phyloP scores from a whole-genome alignment of 2,329 filamentous ascomycete species.

The Lachnum nothofagi region DNA sequence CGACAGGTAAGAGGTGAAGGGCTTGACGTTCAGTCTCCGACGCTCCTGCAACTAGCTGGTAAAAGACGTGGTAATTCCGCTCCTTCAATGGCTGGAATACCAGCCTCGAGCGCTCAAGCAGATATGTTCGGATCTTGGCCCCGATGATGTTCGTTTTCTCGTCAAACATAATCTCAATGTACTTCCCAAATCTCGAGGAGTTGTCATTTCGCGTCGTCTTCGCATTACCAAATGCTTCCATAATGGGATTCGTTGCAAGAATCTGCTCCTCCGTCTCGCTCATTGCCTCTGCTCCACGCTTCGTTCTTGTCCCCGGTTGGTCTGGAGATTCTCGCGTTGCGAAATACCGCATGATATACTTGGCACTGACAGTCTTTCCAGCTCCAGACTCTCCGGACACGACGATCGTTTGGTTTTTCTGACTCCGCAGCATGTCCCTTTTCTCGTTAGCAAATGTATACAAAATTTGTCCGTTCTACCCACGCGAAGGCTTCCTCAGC shows the following conservation, averaged over 20 bases:
- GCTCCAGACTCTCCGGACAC: conserved; percentile 99
- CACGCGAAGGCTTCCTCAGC: conserved; percentile 98
- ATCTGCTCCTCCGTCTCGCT: conserved; percentile 99
- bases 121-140: conserved; percentile 92
- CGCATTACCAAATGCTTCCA: conserved; percentile 99
- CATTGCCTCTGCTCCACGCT: conserved; percentile 73
- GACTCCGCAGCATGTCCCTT: conserved; percentile 94
- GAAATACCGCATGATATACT: conserved; percentile 99
- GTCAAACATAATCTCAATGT: conserved; percentile 99
- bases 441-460: conserved; percentile 35
- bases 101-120: conserved; percentile 88
- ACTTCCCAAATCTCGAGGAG: conserved; percentile 97
- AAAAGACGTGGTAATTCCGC: conserved; percentile 98
- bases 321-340: conserved; percentile 93
- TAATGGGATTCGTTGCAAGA: conserved; percentile 95
- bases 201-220: conserved; percentile 99
- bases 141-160: conserved; percentile 92
- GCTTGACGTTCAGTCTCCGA: conserved; percentile 76
- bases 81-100: conserved; percentile 98
- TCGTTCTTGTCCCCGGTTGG: conserved; percentile 71
- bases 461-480: conserved; percentile 32
- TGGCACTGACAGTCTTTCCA: conserved; percentile 97
- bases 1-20: conserved; percentile 71
- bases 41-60: conserved; percentile 91
- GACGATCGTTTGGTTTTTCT: conserved; percentile 95